Conservation (phyloP, 305 asterid genomes). For the Petunia hybrid region DNA sequence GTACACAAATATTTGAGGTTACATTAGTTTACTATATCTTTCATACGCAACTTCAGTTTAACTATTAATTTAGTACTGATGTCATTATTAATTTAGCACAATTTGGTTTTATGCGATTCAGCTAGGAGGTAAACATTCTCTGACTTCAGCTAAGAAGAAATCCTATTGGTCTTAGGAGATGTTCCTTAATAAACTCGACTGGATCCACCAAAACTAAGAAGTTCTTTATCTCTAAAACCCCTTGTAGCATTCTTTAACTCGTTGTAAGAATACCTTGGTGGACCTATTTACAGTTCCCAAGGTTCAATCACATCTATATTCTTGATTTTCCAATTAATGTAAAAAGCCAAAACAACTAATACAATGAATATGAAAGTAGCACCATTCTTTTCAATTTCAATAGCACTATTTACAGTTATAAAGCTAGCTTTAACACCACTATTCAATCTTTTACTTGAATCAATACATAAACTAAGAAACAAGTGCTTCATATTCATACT, state of each 20-base stretch:
- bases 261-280: slow-evolving; percentile 54
- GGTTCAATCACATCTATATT: slow-evolving; percentile 48
- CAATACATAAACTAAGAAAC: too few species aligned
- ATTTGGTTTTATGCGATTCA: too few species aligned
- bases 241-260: slow-evolving; percentile 53
- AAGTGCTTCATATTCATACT: too few species aligned
- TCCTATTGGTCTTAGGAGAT: slow-evolving; percentile 32
- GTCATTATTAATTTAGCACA: too few species aligned
- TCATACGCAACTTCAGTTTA: too few species aligned
- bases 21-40: too few species aligned
- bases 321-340: slow-evolving; percentile 43
- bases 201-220: slow-evolving; percentile 54
- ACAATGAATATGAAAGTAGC: slow-evolving; percentile 32
- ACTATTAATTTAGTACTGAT: too few species aligned
- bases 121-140: too few species aligned
- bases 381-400: slow-evolving; percentile 42
- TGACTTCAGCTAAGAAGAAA: too few species aligned
- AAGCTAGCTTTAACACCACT: too few species aligned
- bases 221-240: slow-evolving; percentile 48
- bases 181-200: slow-evolving; percentile 51
- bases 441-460: too few species aligned
- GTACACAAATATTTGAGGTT: too few species aligned
- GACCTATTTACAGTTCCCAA: slow-evolving; percentile 50
- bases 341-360: slow-evolving; percentile 28
- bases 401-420: slow-evolving; percentile 39